Evolutionary conservation across 2,329 filamentous ascomycete genomes (phyloP), one percentile per base, ranked within the genome.

Genomic region (Monilinia vaccinii-corymbosi): DNA sequence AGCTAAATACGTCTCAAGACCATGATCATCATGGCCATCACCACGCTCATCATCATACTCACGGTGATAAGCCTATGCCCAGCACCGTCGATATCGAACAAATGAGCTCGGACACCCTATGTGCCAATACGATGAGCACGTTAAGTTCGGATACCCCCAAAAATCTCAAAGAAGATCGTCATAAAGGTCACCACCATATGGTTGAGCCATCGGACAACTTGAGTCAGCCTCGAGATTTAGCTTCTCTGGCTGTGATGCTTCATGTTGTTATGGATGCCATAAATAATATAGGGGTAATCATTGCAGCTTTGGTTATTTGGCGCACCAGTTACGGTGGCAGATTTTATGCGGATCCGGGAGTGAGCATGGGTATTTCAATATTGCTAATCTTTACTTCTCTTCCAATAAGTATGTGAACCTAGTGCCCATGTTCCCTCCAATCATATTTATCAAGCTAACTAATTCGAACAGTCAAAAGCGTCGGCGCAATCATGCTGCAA

Each of bases 241-340:
- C 84, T 13, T 86, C 89, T 77, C 74, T 88, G 63, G 87, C 85
- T 1, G 86, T 89, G 1, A 69, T 91, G 13, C 73, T 89, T 16
- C 88, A 92, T 67, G 81, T 91, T 31, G 68, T 88, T 3, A 85
- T 87, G 36, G 88, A 92, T 67, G 86, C 86, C 6, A 77, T 87
- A 63, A 91, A 91, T 74, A 92, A 92, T 66, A 71, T 91, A 13
- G 87, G 87, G 11, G 87, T 92, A 61, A 89, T 91, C 52, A 75
- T 86, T 40, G 81, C 87, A 0, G 86, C 85, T 0, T 68, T 86
- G 2, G 77, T 89, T 36, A 87, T 91, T 70, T 90, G 86, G 87
- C 76, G 84, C 60, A 76, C 80, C 0, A 70, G 78, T 34, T 83
- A 80, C 34, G 75, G 80, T 1, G 76, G 72, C 4, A 78, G 85